A percentile compares a stretch with the other conserved stretches of the same genome.
These are phyloP conservation scores for Ulota crispa DNA, from an alignment of 225 moss, liverwort and hornwort genomes.

Conservation along the genomic window DNA sequence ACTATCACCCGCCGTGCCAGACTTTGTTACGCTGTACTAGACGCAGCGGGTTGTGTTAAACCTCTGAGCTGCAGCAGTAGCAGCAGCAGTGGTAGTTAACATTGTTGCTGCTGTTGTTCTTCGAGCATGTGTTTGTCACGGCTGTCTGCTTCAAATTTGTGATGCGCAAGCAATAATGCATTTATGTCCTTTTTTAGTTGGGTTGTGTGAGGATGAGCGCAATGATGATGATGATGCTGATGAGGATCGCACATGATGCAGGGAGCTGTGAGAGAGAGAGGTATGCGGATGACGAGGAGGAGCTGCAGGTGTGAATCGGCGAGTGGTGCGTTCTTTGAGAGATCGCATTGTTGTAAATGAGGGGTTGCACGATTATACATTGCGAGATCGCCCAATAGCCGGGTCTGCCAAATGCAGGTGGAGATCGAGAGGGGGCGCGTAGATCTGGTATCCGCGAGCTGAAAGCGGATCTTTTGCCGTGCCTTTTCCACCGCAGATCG, in stretches of 20 bases:
- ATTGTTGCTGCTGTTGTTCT: not conserved
- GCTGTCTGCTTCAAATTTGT: slow-evolving; percentile 18
- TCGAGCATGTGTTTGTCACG: not conserved
- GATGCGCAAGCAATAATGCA: slow-evolving; percentile 5
- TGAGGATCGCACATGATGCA: slow-evolving; percentile 24
- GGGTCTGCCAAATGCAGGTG: slow-evolving; percentile 9
- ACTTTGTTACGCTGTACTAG: not conserved
- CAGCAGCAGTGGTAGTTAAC: not conserved
- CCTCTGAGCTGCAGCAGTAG: not conserved
- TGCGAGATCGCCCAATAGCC: slow-evolving; percentile 4
- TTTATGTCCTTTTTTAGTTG: slow-evolving; percentile 4
- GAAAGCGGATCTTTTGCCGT: slow-evolving; percentile 23
- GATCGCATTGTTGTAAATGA: slow-evolving; percentile 33
- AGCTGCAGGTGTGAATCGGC: slow-evolving; percentile 16
- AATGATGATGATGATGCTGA: not conserved
- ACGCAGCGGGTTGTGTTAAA: not conserved
- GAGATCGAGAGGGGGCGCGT: slow-evolving; percentile 2
- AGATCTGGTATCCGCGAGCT: slow-evolving; percentile 36
- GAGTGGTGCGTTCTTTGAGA: slow-evolving; percentile 19
- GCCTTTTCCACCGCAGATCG: no score
- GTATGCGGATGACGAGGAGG: slow-evolving; percentile 19
- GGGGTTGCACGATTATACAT: slow-evolving; percentile 13
- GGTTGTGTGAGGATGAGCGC: not conserved
- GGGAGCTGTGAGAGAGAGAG: slow-evolving; percentile 18
- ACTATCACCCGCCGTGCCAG: not conserved